phyloP scores from a whole-genome alignment of 805 yeast species.

The Wickerhamomyces bovis region DNA sequence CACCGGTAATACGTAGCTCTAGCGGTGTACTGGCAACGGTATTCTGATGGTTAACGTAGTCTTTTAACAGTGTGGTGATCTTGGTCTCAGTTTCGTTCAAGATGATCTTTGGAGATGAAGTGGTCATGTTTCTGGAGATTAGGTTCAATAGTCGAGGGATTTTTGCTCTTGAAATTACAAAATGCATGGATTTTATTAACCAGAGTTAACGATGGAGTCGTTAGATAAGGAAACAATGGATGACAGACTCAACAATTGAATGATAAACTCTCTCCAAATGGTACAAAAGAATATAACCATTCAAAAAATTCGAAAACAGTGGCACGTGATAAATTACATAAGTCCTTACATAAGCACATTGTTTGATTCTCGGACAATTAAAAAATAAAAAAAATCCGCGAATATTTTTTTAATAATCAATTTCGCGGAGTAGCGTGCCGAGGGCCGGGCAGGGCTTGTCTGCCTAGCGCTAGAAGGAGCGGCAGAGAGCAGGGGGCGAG shows the following conservation, averaged over 20 bases:
- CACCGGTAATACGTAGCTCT: slow-evolving; percentile 84
- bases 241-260: no score
- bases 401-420: no score
- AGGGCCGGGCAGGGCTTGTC: background rate
- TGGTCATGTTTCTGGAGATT: background rate
- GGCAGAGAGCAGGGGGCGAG: background rate
- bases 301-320: no score
- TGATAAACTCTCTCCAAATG: no score
- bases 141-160: background rate
- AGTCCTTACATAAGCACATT: no score
- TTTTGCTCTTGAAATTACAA: background rate
- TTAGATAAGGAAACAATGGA: background rate
- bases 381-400: background rate
- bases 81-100: slow-evolving; percentile 37
- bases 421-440: background rate
- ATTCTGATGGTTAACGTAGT: slow-evolving; percentile 26
- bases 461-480: background rate
- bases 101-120: slow-evolving; percentile 19
- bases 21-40: slow-evolving; percentile 23
- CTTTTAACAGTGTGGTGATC: slow-evolving; percentile 35
- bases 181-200: background rate
- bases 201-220: no score
- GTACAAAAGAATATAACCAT: no score
- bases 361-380: background rate
- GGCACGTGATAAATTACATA: background rate